Evolutionary conservation across 331 rosid genomes (phyloP), one percentile per base, ranked within the genome.

Genomic region (Acacia concinna): DNA sequence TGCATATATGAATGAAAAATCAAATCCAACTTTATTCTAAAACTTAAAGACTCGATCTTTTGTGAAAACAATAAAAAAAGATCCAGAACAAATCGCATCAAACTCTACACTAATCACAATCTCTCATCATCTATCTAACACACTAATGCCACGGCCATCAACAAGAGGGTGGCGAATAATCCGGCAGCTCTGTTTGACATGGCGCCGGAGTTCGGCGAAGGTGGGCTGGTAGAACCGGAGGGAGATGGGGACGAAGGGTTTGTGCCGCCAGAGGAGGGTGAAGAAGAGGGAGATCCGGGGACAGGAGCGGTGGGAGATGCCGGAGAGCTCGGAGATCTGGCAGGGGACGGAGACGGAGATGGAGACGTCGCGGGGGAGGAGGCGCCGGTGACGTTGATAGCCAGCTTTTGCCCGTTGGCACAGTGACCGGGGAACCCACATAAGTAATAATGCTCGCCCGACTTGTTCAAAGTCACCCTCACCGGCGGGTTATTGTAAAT

Each of bases 361-460:
- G 38, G 5, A 4, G 77, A 15, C 5, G 77, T 51, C 6, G 77
- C 47, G 3, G 66, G 17, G 66, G 44, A 13, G 67, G 44, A 1
- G 51, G 20, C 8, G 8, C 73, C 82, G 32, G 73, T 60, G 66
- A 86, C 86, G 20, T 73, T 83, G 78, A 86, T 14, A 32, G 86
- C 54, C 1, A 86, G 85, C 81, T 86, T 83, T 56, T 83, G 89
- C 2, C 86, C 89, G 0, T 2, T 79, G 3, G 31, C 0, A 35
- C 89, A 86, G 81, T 86, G 89, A 1, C 86, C 89, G 0, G 79
- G 0, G 6, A 83, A 0, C 0, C 81, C 86, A 64, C 89, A 86
- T 32, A 83, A 43, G 78, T 67, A 86, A 71, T 83, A 86, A 38
- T 80, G 85, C 1, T 70, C 17, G 4, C 96, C 93, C 41, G 92